phyloP scores from a whole-genome alignment of 257 asterid genomes.

The Solanum megistacrolobum region DNA sequence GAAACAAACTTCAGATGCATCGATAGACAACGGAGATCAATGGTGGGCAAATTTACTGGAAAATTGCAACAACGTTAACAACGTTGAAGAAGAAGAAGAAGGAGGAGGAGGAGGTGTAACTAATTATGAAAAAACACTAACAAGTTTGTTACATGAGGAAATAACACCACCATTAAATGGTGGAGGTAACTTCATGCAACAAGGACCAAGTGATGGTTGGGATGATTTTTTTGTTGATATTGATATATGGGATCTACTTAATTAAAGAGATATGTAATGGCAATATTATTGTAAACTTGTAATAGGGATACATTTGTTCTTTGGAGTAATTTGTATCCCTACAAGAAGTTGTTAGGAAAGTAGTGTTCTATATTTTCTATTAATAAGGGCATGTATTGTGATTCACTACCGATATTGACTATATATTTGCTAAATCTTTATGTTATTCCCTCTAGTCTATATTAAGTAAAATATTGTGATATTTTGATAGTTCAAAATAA shows the following conservation, averaged over 20 bases:
- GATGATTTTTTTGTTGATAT: neutral
- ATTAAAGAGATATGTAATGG: neutral
- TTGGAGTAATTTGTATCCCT: neutral
- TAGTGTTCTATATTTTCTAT: too few species aligned
- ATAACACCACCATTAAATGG: neutral
- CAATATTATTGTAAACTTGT: neutral
- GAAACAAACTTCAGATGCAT: neutral
- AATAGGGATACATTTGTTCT: neutral
- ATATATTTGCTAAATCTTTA: too few species aligned
- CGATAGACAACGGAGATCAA: neutral
- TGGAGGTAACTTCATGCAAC: neutral
- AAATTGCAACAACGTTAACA: neutral
- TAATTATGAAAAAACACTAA: neutral
- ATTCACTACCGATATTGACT: too few species aligned
- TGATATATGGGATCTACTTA: neutral
- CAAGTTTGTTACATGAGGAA: neutral
- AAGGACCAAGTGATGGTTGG: neutral
- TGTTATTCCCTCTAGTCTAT: too few species aligned
- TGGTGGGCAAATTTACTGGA: neutral
- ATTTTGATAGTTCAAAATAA: too few species aligned
- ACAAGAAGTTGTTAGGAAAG: neutral
- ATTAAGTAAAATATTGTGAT: too few species aligned
- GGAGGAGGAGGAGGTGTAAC: neutral
- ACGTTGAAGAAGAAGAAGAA: neutral
- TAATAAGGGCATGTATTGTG: neutral